Evolutionary conservation across 441 rosid species (phyloP).

Genomic region (Erysimum cheiri): DNA sequence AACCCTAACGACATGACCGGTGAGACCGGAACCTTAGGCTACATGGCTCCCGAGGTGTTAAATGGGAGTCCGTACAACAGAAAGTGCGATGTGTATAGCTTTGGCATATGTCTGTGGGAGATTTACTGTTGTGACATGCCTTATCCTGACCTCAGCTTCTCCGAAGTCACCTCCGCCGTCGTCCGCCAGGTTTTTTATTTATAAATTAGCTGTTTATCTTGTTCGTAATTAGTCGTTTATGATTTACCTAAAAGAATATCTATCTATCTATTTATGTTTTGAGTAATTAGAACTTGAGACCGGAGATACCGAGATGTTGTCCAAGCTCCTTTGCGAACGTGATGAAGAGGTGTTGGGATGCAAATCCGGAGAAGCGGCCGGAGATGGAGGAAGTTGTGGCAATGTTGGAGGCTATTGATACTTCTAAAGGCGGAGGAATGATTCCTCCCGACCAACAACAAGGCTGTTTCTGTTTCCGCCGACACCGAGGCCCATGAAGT

Average conservation of each 20-base stretch:
- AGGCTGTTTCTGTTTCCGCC: slow-evolving; percentile 68
- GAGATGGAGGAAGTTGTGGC: slow-evolving; percentile 77
- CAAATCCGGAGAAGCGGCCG: slow-evolving; percentile 71
- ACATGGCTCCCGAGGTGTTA: slow-evolving; percentile 88
- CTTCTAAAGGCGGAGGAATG: slow-evolving; percentile 82
- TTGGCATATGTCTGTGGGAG: slow-evolving; percentile 83
- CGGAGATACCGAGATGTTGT: slow-evolving; percentile 80
- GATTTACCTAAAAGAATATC: neutral
- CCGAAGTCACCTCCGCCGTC: slow-evolving; percentile 79
- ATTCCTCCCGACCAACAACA: slow-evolving; percentile 67
- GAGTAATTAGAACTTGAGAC: slow-evolving; percentile 62
- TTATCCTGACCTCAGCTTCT: slow-evolving; percentile 81
- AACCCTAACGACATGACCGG: slow-evolving; percentile 88
- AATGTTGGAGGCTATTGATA: slow-evolving; percentile 72
- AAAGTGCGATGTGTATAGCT: slow-evolving; percentile 80
- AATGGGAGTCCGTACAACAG: slow-evolving; percentile 73
- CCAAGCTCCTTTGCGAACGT: slow-evolving; percentile 71
- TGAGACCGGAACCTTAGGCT: slow-evolving; percentile 82
- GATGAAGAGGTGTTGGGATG: slow-evolving; percentile 87
- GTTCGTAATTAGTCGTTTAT: neutral
- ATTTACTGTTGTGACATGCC: slow-evolving; percentile 89
- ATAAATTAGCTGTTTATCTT: neutral
- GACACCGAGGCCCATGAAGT: slow-evolving; percentile 63
- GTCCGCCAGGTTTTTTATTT: slow-evolving; percentile 73
- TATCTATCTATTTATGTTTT: too few relatives aligned